Evolutionary conservation across 345 rosid genomes (phyloP).

Genomic region (Combretum micranthum): DNA sequence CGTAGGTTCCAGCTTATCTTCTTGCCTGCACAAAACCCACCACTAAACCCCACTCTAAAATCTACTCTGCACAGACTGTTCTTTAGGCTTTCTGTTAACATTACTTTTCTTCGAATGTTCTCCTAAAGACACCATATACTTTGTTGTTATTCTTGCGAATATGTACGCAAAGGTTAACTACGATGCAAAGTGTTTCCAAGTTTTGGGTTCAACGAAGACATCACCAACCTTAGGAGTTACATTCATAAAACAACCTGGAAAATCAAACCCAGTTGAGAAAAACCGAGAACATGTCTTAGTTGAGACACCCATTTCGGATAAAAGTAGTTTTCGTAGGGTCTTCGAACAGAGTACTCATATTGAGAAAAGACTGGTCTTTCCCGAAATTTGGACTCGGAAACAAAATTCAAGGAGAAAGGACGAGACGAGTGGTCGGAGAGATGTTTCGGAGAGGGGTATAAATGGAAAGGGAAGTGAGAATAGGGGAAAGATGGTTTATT

Average conservation of each 20-base stretch:
- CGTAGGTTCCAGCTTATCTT: no score
- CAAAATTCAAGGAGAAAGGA: conserved; percentile 20
- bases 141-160: not conserved
- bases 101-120: no score
- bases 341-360: conserved; percentile 9
- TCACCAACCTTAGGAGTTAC: conserved; percentile 27
- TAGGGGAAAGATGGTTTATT: not conserved
- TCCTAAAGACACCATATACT: no score
- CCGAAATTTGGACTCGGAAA: conserved; percentile 21
- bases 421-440: conserved; percentile 11
- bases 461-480: conserved; percentile 15
- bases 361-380: conserved; percentile 12
- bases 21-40: no score
- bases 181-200: conserved; percentile 37
- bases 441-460: conserved; percentile 7
- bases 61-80: no score
- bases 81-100: no score
- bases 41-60: no score
- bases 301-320: conserved; percentile 23
- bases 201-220: conserved; percentile 36
- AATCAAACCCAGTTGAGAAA: conserved; percentile 24
- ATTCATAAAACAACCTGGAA: conserved; percentile 26
- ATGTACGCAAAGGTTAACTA: conserved; percentile 57
- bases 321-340: conserved; percentile 19
- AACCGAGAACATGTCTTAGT: conserved; percentile 18